Conservation (phyloP, 2,329 filamentous ascomycete genomes). For the Dactylellina parvicollis region DNA sequence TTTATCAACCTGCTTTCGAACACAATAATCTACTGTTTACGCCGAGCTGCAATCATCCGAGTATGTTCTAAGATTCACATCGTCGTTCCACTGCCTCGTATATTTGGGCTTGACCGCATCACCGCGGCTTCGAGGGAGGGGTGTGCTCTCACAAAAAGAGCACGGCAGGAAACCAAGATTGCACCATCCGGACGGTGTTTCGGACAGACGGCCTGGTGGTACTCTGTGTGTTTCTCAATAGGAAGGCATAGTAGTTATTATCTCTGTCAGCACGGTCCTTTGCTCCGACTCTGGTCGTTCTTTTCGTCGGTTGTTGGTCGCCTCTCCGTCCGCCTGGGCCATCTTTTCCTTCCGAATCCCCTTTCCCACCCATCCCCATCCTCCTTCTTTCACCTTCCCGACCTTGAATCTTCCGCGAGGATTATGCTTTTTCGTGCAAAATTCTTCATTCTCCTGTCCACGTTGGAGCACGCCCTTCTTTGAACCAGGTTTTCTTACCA, state of each 20-base stretch:
- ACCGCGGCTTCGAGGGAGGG: slow-evolving; percentile 40
- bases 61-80: slow-evolving; percentile 51
- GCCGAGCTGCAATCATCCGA: slow-evolving; percentile 54
- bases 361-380: slow-evolving; percentile 33
- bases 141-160: slow-evolving; percentile 41
- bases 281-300: slow-evolving; percentile 39
- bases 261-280: slow-evolving; percentile 40
- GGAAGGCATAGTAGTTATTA: slow-evolving; percentile 30
- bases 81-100: slow-evolving; percentile 38
- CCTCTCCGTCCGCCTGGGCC: slow-evolving; percentile 44
- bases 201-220: slow-evolving; percentile 38
- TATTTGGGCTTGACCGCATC: slow-evolving; percentile 34
- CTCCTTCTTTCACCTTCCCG: slow-evolving; percentile 29
- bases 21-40: slow-evolving; percentile 37
- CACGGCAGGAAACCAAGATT: slow-evolving; percentile 44
- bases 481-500: slow-evolving; percentile 6
- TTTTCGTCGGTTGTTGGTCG: slow-evolving; percentile 44
- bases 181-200: slow-evolving; percentile 35
- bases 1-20: slow-evolving; percentile 13
- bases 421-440: slow-evolving; percentile 39
- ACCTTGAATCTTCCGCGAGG: slow-evolving; percentile 21
- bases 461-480: slow-evolving; percentile 4
- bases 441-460: slow-evolving; percentile 9
- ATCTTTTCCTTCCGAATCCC: slow-evolving; percentile 39
- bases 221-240: slow-evolving; percentile 44